Evolutionary conservation across 169 alveolate species (phyloP), one percentile per base, ranked within the genome.

Genomic region (Eimeria acervulina): DNA sequence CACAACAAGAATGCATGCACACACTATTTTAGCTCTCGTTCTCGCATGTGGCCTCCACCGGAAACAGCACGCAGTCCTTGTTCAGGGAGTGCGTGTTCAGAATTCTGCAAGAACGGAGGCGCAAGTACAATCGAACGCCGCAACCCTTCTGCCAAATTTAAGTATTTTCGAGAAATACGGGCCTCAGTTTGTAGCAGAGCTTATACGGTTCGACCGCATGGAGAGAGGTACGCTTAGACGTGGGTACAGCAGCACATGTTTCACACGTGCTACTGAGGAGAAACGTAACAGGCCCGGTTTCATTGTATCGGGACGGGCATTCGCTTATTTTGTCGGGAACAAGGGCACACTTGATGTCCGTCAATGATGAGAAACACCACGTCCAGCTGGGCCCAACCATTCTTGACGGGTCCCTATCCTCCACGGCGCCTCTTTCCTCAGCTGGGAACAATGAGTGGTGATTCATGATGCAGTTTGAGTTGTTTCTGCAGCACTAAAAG

Each of bases 71-170:
- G 74, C 61, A 13, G 23, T 83, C 91, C 72, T 17, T 83, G 91
- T 36, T 44, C 76, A 83, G 33, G 91, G 91, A 36, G 52, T 83
- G 52, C 91, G 91, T 36, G 91, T 83, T 83, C 74, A 47, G 91
- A 51, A 36, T 52, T 83, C 91, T 33, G 36, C 74, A 4, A 83
- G 33, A 21, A 5, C 31, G 26, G 91, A 76, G 33, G 5, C 91
- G n/a, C 72, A 26, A 3, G 44, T 15, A 21, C 76, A 51, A 33
- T 83, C 51, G 70, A 63, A 23, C 33, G 47, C 23, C 3, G 76
- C 74, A 1, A 51, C 72, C 19, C 51, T 83, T 33, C 72, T 33
- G 47, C 76, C 91, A 36, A n/a, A n/a, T 21, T 83, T 38, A 59
- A 83, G 47, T 52, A 8, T 83, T 28, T 83, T 83, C 66, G 76